Conservation (phyloP, 1,284 basidiomycete genomes). For the Puccinia sorghi region DNA sequence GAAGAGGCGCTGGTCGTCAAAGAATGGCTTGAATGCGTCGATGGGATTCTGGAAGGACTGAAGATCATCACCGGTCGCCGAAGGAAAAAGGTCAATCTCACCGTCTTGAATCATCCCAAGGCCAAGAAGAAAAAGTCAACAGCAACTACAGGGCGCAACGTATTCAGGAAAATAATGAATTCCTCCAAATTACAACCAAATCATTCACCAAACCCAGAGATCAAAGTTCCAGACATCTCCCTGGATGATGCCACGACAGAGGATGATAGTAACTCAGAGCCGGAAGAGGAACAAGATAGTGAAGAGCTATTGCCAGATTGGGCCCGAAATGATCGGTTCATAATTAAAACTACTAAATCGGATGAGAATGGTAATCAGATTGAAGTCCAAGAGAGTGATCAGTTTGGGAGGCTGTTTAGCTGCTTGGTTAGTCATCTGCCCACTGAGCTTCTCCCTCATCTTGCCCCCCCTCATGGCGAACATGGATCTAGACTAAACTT, state of each 20-base stretch:
- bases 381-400: background rate
- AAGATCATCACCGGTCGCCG: constrained; percentile 29
- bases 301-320: constrained; percentile 72
- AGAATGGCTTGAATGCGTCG: constrained; percentile 45
- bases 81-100: constrained; percentile 7
- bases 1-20: constrained; percentile 41
- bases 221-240: constrained; percentile 16
- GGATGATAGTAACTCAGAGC: constrained; percentile 19
- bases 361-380: background rate
- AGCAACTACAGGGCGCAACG: background rate
- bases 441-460: constrained; percentile 58
- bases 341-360: background rate
- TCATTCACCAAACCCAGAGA: constrained; percentile 60
- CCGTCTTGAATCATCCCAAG: background rate
- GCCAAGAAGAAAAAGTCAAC: background rate
- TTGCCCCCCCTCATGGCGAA: constrained; percentile 56
- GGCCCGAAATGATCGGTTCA: constrained; percentile 67
- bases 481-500: constrained; percentile 24
- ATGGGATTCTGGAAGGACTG: constrained; percentile 42
- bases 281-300: constrained; percentile 56
- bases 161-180: constrained; percentile 37
- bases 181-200: constrained; percentile 69
- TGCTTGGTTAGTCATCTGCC: constrained; percentile 64
- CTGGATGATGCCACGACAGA: constrained; percentile 59
- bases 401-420: constrained; percentile 63